A percentile compares a stretch with the other conserved stretches of the same genome.
phyloP scores from a whole-genome alignment of 805 yeast species.

The Saturnispora ahearnii region DNA sequence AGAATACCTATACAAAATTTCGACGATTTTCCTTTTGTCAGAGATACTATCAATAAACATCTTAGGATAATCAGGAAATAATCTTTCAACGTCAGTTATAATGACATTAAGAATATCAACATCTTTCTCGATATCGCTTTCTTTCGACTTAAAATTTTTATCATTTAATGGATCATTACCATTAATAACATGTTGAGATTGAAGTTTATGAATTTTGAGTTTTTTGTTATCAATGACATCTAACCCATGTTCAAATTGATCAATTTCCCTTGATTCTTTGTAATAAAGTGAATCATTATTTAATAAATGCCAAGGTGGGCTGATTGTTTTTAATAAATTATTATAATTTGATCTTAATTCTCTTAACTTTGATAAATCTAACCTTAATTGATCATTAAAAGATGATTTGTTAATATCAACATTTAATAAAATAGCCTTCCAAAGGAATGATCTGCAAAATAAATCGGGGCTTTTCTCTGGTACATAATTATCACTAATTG shows the following conservation, averaged over 20 bases:
- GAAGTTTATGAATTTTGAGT: constrained; percentile 7
- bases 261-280: constrained; percentile 12
- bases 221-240: constrained; percentile 20
- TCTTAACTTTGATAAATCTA: constrained; percentile 16
- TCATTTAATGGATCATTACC: constrained; percentile 10
- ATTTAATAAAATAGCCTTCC: constrained; percentile 16
- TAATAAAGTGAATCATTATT: constrained; percentile 19
- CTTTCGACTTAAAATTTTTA: background rate
- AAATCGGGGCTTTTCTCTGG: constrained; percentile 6
- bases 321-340: constrained; percentile 18
- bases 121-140: constrained; percentile 18
- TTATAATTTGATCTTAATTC: constrained; percentile 15
- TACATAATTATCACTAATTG: constrained; percentile 7
- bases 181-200: background rate
- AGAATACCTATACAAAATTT: constrained; percentile 40
- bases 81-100: constrained; percentile 42
- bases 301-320: constrained; percentile 30
- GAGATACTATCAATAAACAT: constrained; percentile 23
- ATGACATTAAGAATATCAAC: constrained; percentile 34
- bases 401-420: constrained; percentile 7
- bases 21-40: constrained; percentile 29
- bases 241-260: background rate
- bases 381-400: constrained; percentile 10
- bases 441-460: constrained; percentile 16
- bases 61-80: constrained; percentile 36